Conservation (phyloP, 495 filamentous ascomycete genomes). For the Penicillium daleae region DNA sequence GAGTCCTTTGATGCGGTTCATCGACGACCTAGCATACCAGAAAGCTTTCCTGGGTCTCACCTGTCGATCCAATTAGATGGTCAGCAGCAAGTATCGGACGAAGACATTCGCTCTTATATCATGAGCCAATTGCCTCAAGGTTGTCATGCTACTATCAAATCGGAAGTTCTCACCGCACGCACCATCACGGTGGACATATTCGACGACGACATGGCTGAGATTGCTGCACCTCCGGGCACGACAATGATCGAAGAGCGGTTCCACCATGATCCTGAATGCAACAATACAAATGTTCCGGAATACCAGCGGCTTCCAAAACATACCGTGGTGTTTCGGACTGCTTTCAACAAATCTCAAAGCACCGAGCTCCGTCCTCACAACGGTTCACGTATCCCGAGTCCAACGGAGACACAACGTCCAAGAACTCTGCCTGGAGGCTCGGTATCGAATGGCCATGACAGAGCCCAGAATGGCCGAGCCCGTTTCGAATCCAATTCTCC, state of each 20-base stretch:
- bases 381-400: background rate
- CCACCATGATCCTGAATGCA: conserved; percentile 42
- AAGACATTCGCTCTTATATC: conserved; percentile 50
- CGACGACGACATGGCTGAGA: conserved; percentile 59
- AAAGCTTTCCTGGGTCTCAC: conserved; percentile 23
- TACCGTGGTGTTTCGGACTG: conserved; percentile 50
- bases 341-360: conserved; percentile 48
- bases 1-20: conserved; percentile 53
- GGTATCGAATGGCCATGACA: conserved; percentile 3
- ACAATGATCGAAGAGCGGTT: conserved; percentile 65
- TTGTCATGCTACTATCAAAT: conserved; percentile 64
- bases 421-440: background rate
- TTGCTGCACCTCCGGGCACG: conserved; percentile 66
- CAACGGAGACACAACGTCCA: conserved; percentile 12
- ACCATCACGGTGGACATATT: conserved; percentile 75
- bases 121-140: conserved; percentile 50
- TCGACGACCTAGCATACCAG: conserved; percentile 36
- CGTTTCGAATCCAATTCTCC: conserved; percentile 9
- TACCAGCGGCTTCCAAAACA: conserved; percentile 39
- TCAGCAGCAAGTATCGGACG: conserved; percentile 45
- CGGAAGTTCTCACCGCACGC: conserved; percentile 64
- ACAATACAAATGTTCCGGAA: conserved; percentile 16
- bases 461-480: background rate
- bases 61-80: conserved; percentile 37
- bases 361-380: conserved; percentile 39